These are phyloP conservation scores for Dunaliella primolecta DNA, from an alignment of 139 green algal species.

Conservation along the genomic window DNA sequence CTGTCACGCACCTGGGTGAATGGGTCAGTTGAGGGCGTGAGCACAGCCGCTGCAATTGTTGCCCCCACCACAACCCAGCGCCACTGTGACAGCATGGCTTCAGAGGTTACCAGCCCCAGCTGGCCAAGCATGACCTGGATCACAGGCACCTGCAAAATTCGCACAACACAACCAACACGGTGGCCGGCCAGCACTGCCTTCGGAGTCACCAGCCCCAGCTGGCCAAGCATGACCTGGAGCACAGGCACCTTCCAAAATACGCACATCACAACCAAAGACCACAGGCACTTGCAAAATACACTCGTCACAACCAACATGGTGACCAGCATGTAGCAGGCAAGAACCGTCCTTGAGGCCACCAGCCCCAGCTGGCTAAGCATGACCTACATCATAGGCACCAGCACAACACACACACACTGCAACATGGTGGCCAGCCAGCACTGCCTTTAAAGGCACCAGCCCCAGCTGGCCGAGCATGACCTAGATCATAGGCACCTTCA, in stretches of 20 bases:
- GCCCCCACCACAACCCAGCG: slow-evolving; percentile 94
- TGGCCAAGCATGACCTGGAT: slow-evolving; percentile 96
- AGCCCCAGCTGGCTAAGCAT: slow-evolving; percentile 92
- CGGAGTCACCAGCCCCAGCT: not conserved
- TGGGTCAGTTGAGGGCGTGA: slow-evolving; percentile 97
- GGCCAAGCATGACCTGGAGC: slow-evolving; percentile 88
- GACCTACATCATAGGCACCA: slow-evolving; percentile 97
- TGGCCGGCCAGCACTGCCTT: not conserved
- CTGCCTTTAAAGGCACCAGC: slow-evolving; percentile 58
- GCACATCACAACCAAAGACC: no score
- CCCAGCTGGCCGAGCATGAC: slow-evolving; percentile 92
- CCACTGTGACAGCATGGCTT: slow-evolving; percentile 95
- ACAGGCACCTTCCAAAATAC: slow-evolving; percentile 84
- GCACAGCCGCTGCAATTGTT: slow-evolving; percentile 89
- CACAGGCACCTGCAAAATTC: slow-evolving; percentile 89
- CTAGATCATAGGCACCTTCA: slow-evolving; percentile 95
- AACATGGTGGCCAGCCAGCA: not conserved
- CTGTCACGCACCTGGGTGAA: slow-evolving; percentile 90
- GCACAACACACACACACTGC: slow-evolving; percentile 21
- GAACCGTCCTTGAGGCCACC: no score
- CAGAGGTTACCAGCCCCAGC: slow-evolving; percentile 79
- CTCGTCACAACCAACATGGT: no score
- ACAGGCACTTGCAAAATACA: no score
- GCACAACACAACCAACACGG: not conserved
- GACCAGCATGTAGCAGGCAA: no score